These are phyloP conservation scores for Lunasporangiospora selenospora DNA, from an alignment of 192 early-diverging fungal species.

Conservation along the genomic window DNA sequence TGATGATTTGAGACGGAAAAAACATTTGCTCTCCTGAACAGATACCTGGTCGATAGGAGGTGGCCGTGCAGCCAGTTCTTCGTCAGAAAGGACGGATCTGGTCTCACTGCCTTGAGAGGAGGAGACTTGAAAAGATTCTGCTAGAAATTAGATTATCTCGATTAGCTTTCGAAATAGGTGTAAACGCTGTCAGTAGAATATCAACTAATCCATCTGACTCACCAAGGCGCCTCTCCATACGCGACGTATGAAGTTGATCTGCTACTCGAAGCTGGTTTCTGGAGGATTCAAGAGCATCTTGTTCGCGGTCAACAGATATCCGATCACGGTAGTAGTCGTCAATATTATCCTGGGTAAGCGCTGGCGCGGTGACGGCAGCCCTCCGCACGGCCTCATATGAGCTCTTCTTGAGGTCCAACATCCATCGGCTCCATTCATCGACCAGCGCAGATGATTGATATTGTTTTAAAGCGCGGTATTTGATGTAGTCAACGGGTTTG, in stretches of 20 bases:
- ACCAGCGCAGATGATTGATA: conserved; percentile 20
- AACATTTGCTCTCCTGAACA: too few species aligned
- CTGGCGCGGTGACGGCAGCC: conserved; percentile 13
- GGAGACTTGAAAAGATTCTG: not conserved
- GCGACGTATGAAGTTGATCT: conserved; percentile 14
- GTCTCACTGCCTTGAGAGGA: not conserved
- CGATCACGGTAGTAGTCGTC: conserved; percentile 34
- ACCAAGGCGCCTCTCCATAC: conserved; percentile 20
- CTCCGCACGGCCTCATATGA: conserved; percentile 23
- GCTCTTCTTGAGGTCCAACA: conserved; percentile 19
- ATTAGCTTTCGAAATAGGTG: conserved; percentile 18
- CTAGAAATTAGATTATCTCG: conserved; percentile 5
- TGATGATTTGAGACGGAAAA: too few species aligned
- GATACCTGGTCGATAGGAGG: not conserved
- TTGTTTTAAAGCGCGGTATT: conserved; percentile 15
- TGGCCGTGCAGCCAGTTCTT: conserved; percentile 1
- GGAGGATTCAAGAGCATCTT: conserved; percentile 34
- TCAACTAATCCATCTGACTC: conserved; percentile 13
- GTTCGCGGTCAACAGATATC: conserved; percentile 18
- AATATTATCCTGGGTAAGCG: conserved; percentile 21
- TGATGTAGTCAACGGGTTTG: conserved; percentile 22
- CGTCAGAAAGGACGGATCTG: not conserved
- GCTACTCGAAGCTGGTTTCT: conserved; percentile 19
- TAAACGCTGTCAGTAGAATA: conserved; percentile 10
- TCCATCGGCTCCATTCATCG: conserved; percentile 20